These are phyloP conservation scores for Apiosordaria backusii DNA, from an alignment of 495 filamentous ascomycete genomes.

Conservation along the genomic window DNA sequence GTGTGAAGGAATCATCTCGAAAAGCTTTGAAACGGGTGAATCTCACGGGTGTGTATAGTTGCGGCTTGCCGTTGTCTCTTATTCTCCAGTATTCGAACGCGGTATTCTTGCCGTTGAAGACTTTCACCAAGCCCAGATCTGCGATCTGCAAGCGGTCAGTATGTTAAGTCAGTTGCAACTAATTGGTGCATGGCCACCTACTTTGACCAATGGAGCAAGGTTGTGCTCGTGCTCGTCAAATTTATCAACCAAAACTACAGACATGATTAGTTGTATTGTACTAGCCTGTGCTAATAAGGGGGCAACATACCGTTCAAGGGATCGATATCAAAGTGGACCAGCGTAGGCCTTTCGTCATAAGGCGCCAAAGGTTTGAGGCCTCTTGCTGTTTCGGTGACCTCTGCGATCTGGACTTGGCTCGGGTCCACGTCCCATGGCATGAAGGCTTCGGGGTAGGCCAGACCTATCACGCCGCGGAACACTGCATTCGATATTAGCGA, in stretches of 20 bases:
- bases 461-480: constrained; percentile 14
- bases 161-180: neutral
- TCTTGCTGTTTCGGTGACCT: constrained; percentile 6
- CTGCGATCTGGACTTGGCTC: neutral
- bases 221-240: constrained; percentile 7
- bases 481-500: constrained; percentile 2
- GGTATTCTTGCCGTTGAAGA: neutral
- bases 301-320: neutral
- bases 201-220: constrained; percentile 7
- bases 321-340: constrained; percentile 18
- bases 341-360: neutral
- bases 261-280: neutral
- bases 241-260: constrained; percentile 8
- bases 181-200: neutral
- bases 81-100: neutral
- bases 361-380: neutral
- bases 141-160: constrained; percentile 5
- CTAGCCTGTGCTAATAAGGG: neutral
- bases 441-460: constrained; percentile 17
- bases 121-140: constrained; percentile 11
- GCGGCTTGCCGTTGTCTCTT: constrained; percentile 2
- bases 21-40: neutral
- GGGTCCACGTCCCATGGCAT: neutral
- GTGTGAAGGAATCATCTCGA: neutral
- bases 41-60: neutral